Base-by-base conservation (phyloP, 768 basidiomycete species). In the Lactifluus subvellereus region DNA sequence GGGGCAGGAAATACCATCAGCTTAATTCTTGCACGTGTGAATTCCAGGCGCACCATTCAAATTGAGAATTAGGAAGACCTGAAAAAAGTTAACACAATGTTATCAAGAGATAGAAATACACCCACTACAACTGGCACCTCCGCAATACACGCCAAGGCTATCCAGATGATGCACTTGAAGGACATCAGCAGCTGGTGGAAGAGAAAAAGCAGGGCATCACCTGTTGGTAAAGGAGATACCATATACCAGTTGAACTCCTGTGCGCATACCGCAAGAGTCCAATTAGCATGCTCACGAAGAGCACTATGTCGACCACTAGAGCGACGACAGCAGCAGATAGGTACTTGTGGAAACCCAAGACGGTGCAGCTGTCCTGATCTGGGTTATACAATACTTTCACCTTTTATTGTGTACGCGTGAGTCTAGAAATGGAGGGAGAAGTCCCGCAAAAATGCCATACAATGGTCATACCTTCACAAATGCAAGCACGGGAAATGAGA, bases 111-210 rank as follows among this genome's bases (percentile, higher is more conserved):
- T 27, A 47, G n/a, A 47, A 11, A 38, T 20, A 38, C 4, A 20
- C 33, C 4, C 6, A 50, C 49, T 16, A 38, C n/a, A 43, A 42
- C 4, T 13, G 58, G 58, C 16, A 59, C 33, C 13, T 52, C 50
- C 18, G 58, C 40, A 22, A 52, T 16, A 7, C 11, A 7, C 1
- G 40, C 58, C 40, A 59, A 33, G 11, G 14, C 30, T 22, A 59
- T 59, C 58, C 58, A 59, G 14, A 59, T 43, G 6, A 59, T 52
- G 35, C 50, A 59, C 58, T 59, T 14, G n/a, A 22, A 43, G 20
- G 7, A 14, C 2, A 8, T 45, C n/a, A 59, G 20, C 20, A 43
- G 33, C 32, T 18, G 1, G 14, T 20, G 16, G 5, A 32, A 32
- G 40, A 35, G 14, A 52, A 33, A 18, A 20, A 7, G 45, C 5